Conservation (phyloP, 306 rosid species). For the Acmispon strigosus region DNA sequence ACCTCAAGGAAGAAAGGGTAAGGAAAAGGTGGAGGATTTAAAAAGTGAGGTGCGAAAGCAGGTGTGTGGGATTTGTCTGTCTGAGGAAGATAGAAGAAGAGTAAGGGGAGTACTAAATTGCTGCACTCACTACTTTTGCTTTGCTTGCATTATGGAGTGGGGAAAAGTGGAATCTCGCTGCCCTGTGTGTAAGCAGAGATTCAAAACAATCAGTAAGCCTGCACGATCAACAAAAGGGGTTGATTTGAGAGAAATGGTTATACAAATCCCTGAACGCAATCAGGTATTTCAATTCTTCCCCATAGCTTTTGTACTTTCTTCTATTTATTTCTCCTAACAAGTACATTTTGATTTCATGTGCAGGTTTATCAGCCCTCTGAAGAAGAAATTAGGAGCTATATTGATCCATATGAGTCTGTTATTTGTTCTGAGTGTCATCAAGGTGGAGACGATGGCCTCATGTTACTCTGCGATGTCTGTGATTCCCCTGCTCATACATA, state of each 20-base stretch:
- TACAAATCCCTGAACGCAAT: conserved; percentile 81
- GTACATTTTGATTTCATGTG: conserved; percentile 11
- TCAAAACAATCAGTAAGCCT: conserved; percentile 69
- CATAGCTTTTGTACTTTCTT: conserved; percentile 7
- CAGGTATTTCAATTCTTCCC: conserved; percentile 49
- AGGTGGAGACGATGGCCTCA: conserved; percentile 85
- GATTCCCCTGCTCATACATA: conserved; percentile 95
- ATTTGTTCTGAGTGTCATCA: conserved; percentile 80
- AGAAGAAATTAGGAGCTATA: conserved; percentile 90
- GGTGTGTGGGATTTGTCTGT: conserved; percentile 81
- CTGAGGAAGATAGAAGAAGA: conserved; percentile 86
- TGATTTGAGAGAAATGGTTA: conserved; percentile 58
- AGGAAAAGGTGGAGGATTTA: conserved; percentile 70
- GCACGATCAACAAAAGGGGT: conserved; percentile 49
- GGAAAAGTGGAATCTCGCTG: conserved; percentile 92
- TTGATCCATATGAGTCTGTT: conserved; percentile 83
- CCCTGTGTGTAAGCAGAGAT: conserved; percentile 96
- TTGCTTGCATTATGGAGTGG: conserved; percentile 91
- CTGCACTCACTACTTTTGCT: conserved; percentile 88
- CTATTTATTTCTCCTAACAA: neutral
- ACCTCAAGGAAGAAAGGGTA: conserved; percentile 40
- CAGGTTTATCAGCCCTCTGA: conserved; percentile 95
- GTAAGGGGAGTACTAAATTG: conserved; percentile 75
- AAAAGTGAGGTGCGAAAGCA: conserved; percentile 57
- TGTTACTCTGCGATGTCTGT: conserved; percentile 83